Evolutionary conservation across 2,329 filamentous ascomycete genomes (phyloP), one percentile per base, ranked within the genome.

Genomic region (Penicillium brevicompactum): DNA sequence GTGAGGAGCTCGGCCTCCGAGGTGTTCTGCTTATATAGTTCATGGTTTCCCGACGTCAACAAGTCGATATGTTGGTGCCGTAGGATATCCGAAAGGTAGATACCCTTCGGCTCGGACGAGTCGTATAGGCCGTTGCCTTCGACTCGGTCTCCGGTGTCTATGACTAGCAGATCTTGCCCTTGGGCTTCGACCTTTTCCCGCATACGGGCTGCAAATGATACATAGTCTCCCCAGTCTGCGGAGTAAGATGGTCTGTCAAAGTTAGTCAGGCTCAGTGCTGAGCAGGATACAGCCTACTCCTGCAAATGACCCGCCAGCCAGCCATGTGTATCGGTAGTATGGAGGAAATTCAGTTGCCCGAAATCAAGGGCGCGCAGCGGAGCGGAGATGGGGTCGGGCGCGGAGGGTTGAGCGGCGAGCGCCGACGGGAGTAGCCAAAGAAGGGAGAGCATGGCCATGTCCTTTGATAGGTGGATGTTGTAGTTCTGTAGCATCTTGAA

Each of bases 121-220:
- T 97, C 94, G 74, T 96, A 97, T 4, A 99, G 83, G 1, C 93
- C 94, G 70, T 96, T 97, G 34, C 93, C 92, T 74, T 97, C 94
- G 65, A 97, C 85, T 6, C 93, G 85, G 69, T 97, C 94, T 57
- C 94, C 94, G 0, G 92, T 97, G 71, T 99, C 94, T 60, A 99
- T 80, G n/a, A 99, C 79, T n/a, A 99, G 78, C 14, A 99, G 79
- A 71, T 99, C 94, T 27, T 84, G 85, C 43, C 91, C 92, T 50
- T 87, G 82, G 1, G 86, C 83, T 68, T 97, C 90, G 52, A 92
- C 91, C 68, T 85, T 87, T 62, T 86, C 82, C 53, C 85, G 88
- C 81, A 99, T 85, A 70, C 93, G 91, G 34, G 88, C 81, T 32
- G 92, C 86, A 70, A 99, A 97, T 6, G 93, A 97, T 66, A 97